phyloP scores from a whole-genome alignment of 2,329 filamentous ascomycete species.

The Fusarium sp. region DNA sequence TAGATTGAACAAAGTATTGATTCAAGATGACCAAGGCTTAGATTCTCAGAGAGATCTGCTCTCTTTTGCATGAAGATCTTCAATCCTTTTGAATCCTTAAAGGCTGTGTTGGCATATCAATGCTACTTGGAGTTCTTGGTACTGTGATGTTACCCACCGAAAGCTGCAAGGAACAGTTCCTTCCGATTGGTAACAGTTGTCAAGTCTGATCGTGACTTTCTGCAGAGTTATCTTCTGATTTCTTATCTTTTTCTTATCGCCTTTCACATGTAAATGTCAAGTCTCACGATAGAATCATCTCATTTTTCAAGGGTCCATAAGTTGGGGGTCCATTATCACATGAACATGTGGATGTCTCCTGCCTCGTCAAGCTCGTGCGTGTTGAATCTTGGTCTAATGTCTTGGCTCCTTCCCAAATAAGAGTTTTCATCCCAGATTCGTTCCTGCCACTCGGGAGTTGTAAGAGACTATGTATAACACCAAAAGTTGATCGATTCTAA shows the following conservation, averaged over 20 bases:
- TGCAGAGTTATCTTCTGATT: not conserved
- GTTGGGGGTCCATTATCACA: slow-evolving; percentile 39
- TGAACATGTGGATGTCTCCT: slow-evolving; percentile 19
- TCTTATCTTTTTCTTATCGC: not conserved
- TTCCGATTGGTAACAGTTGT: not conserved
- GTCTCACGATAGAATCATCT: not conserved
- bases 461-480: slow-evolving; percentile 7
- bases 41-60: not conserved
- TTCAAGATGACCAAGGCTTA: not conserved
- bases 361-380: not conserved
- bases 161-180: not conserved
- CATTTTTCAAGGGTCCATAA: slow-evolving; percentile 13
- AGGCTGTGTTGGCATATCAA: not conserved
- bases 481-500: not conserved
- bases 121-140: not conserved
- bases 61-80: not conserved
- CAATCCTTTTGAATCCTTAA: not conserved
- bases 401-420: slow-evolving; percentile 38
- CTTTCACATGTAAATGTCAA: slow-evolving; percentile 4
- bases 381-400: slow-evolving; percentile 1
- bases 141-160: slow-evolving; percentile 3
- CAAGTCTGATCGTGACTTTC: not conserved
- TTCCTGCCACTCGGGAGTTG: slow-evolving; percentile 21
- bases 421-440: slow-evolving; percentile 1
- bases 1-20: not conserved